These are phyloP conservation scores for Venturia nashicola DNA, from an alignment of 2,329 filamentous ascomycete species.

Conservation along the genomic window DNA sequence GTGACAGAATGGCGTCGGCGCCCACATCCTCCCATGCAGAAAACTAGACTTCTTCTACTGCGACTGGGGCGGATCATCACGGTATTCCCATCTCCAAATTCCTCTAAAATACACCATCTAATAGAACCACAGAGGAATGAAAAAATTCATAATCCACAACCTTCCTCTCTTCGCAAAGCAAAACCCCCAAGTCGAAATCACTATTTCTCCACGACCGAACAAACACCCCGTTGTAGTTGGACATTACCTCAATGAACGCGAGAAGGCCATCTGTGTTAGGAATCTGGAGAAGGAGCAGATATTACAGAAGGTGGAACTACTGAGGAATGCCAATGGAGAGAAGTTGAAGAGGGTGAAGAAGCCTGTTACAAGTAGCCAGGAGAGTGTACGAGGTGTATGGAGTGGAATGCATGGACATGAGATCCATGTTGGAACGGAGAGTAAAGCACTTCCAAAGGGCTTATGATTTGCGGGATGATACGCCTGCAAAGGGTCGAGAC, in stretches of 20 bases:
- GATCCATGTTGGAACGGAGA: constrained; percentile 26
- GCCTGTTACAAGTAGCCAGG: constrained; percentile 48
- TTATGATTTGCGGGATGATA: neutral
- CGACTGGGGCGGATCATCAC: constrained; percentile 86
- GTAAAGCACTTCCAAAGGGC: neutral
- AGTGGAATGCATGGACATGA: constrained; percentile 48
- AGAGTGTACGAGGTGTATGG: constrained; percentile 55
- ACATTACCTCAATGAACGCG: constrained; percentile 81
- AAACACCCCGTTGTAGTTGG: constrained; percentile 83
- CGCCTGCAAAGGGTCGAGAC: neutral
- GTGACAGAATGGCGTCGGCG: constrained; percentile 80
- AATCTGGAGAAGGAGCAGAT: constrained; percentile 76
- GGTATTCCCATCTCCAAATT: constrained; percentile 56
- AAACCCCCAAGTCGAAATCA: constrained; percentile 85
- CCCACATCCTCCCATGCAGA: constrained; percentile 96
- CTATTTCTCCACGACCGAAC: constrained; percentile 76
- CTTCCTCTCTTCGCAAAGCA: constrained; percentile 66
- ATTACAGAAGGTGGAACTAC: constrained; percentile 60
- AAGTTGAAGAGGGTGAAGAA: constrained; percentile 48
- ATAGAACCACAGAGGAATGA: constrained; percentile 31
- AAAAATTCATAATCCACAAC: constrained; percentile 62
- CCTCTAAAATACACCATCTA: neutral
- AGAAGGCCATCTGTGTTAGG: constrained; percentile 77
- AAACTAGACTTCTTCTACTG: constrained; percentile 94
- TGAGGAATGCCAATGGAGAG: constrained; percentile 65